A percentile compares a stretch with the other conserved stretches of the same genome.
Conservation (phyloP, 805 yeast species). For the Sugiyamaella marilandica region DNA sequence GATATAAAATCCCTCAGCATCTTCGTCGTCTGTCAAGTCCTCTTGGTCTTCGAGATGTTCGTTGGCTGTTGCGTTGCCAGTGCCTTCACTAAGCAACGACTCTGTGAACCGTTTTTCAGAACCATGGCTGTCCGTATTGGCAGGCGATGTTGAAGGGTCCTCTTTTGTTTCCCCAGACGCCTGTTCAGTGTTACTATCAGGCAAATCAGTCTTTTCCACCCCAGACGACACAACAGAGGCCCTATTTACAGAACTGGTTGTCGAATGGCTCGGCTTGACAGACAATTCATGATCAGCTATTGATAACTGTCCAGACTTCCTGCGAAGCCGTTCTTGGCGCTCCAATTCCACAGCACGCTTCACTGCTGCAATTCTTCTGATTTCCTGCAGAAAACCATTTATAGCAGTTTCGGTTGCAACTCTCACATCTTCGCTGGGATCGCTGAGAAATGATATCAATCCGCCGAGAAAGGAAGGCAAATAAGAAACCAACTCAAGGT, state of each 20-base stretch:
- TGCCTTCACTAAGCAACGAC: neutral
- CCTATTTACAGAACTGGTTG: neutral
- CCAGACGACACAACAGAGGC: neutral
- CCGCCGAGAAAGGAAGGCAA: constrained; percentile 88
- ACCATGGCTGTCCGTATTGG: neutral
- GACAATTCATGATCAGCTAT: neutral
- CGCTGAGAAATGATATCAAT: constrained; percentile 70
- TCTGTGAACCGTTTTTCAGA: neutral
- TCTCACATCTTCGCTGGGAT: constrained; percentile 80
- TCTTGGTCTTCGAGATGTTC: constrained; percentile 14
- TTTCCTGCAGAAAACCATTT: constrained; percentile 72
- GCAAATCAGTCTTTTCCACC: neutral
- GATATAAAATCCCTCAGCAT: constrained; percentile 53
- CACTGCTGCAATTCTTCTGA: constrained; percentile 68
- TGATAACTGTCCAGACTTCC: neutral
- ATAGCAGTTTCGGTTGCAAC: constrained; percentile 77
- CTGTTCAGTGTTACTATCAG: neutral
- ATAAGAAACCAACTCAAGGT: constrained; percentile 78
- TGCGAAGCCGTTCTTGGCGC: constrained; percentile 3
- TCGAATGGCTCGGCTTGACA: neutral
- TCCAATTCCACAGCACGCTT: constrained; percentile 37
- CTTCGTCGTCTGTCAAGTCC: constrained; percentile 29
- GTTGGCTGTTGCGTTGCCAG: constrained; percentile 4
- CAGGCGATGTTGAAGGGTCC: neutral
- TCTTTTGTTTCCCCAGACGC: neutral